These are phyloP conservation scores for Cystoderma amianthinum DNA, from an alignment of 768 basidiomycete genomes.

Conservation along the genomic window DNA sequence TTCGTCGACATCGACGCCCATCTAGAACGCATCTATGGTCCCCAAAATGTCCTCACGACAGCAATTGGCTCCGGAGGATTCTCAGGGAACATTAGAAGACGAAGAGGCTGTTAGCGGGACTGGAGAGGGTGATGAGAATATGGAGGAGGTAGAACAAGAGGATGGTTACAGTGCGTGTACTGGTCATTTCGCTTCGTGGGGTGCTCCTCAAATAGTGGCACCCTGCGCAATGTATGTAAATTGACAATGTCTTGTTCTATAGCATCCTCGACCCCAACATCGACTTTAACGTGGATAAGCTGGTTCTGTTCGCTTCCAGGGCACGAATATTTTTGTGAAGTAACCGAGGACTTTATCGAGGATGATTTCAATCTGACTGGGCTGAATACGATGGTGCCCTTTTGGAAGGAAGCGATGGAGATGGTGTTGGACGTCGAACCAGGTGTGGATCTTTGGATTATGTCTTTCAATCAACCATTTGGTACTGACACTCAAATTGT, in stretches of 20 bases:
- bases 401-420: slow-evolving; percentile 99
- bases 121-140: slow-evolving; percentile 67
- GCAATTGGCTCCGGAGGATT: slow-evolving; percentile 30
- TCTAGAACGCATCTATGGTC: slow-evolving; percentile 7
- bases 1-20: slow-evolving; percentile 16
- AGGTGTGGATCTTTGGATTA: slow-evolving; percentile 49
- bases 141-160: slow-evolving; percentile 75
- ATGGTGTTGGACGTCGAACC: slow-evolving; percentile 99
- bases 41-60: slow-evolving; percentile 30
- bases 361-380: slow-evolving; percentile 99
- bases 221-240: slow-evolving; percentile 3
- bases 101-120: slow-evolving; percentile 56
- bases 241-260: slow-evolving; percentile 16
- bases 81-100: slow-evolving; percentile 47
- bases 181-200: slow-evolving; percentile 1
- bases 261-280: slow-evolving; percentile 90
- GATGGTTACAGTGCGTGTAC: slow-evolving; percentile 72
- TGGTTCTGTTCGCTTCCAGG: slow-evolving; percentile 95
- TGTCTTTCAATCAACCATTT: no score
- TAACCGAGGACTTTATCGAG: slow-evolving; percentile 97
- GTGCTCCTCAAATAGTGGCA: slow-evolving; percentile 6
- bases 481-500: slow-evolving; percentile 3
- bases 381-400: slow-evolving; percentile 91
- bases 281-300: slow-evolving; percentile 90
- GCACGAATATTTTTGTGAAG: slow-evolving; percentile 98